Evolutionary conservation across 129 eudicot genomes (phyloP), one percentile per base, ranked within the genome.

Genomic region (Sambucus nigra): DNA sequence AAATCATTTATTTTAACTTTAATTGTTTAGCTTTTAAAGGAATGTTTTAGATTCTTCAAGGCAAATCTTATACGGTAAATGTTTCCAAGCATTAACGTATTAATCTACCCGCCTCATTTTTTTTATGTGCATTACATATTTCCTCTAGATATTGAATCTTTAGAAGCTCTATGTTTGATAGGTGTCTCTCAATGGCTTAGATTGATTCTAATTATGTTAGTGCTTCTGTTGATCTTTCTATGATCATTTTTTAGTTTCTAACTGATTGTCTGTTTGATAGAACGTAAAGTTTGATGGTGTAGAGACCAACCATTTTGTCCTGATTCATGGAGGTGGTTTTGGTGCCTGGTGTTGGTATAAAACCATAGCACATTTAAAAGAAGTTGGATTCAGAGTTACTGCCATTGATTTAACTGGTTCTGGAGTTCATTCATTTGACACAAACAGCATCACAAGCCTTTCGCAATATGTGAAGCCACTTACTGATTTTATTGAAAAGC

Each of bases 341-440:
- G 98, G 98, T 67, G 98, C 98, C 11, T 91, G 98, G 98, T 91
- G 95, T 72, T 91, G 98, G 98, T 91, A 91, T 50, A 91, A 91
- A 64, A 85, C 86, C 23, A 91, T 91, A 65, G 89, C 98, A 24
- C 76, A 85, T 17, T 38, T 91, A 16, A 94, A 91, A 82, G 94
- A 85, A 63, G 65, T 60, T 63, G 89, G 94, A 77, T 85, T 72
- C 65, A 79, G 51, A 72, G 98, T 91, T 61, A 85, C 95, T 13
- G 98, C 95, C 7, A 42, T 91, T 28, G 98, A 91, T 69, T 74
- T 91, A 73, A 76, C 89, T 66, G 98, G 95, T 61, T 82, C 94
- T 42, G 98, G 98, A 54, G 79, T 91, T 47, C 84, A 91, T 74
- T 72, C 94, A 3, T 81, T 67, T 48, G 89, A 91, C 66, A 39